Conservation (phyloP, 2,329 filamentous ascomycete genomes). For the Diplodia intermedia region DNA sequence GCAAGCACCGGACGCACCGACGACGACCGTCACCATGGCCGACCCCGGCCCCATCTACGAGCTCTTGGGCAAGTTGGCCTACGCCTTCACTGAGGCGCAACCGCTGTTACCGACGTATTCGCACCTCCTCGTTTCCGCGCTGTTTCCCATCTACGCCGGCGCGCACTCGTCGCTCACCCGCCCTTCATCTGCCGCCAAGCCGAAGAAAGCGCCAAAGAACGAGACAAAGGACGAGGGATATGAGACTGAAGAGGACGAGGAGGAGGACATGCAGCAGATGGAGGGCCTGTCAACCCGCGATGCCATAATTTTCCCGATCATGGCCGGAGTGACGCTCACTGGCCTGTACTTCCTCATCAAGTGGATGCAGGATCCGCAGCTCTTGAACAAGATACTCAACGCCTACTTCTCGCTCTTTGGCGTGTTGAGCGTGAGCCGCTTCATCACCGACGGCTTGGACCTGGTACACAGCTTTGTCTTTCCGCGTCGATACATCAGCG, state of each 20-base stretch:
- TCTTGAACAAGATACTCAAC: slow-evolving; percentile 83
- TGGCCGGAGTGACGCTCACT: slow-evolving; percentile 74
- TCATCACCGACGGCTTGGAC: slow-evolving; percentile 75
- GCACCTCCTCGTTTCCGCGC: slow-evolving; percentile 70
- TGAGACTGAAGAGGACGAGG: slow-evolving; percentile 57
- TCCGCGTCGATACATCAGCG: slow-evolving; percentile 69
- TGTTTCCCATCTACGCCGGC: slow-evolving; percentile 84
- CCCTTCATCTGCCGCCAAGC: slow-evolving; percentile 77
- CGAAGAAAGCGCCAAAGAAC: slow-evolving; percentile 60
- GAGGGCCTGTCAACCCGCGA: slow-evolving; percentile 77
- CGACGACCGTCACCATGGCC: slow-evolving; percentile 31
- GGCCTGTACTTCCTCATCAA: slow-evolving; percentile 88
- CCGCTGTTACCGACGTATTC: slow-evolving; percentile 62
- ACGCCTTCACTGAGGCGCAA: slow-evolving; percentile 52
- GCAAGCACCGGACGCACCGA: slow-evolving; percentile 11
- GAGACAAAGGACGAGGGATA: slow-evolving; percentile 51
- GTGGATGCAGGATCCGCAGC: slow-evolving; percentile 79
- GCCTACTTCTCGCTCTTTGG: slow-evolving; percentile 84
- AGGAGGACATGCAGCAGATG: slow-evolving; percentile 63
- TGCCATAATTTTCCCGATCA: slow-evolving; percentile 81
- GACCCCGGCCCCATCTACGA: slow-evolving; percentile 38
- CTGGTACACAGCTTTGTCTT: slow-evolving; percentile 73
- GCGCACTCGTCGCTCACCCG: slow-evolving; percentile 84
- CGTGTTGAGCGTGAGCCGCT: slow-evolving; percentile 74
- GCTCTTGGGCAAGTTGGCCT: slow-evolving; percentile 51